Evolutionary conservation across 305 asterid genomes (phyloP), one percentile per base, ranked within the genome.

Genomic region (Fraxinus baroniana): DNA sequence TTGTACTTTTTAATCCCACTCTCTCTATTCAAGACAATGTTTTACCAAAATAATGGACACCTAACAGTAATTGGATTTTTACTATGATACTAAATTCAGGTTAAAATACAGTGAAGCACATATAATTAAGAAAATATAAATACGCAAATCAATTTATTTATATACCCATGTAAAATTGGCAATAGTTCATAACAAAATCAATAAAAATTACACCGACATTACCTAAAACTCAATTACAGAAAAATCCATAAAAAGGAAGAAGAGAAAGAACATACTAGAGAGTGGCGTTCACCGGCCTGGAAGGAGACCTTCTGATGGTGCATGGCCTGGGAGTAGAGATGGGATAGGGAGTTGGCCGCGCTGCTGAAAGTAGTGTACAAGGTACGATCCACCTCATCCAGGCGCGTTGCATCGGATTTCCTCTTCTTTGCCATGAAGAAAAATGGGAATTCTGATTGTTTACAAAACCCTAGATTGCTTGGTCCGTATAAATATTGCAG

Each of bases 211-310:
- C 32, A 20, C 30, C 13, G 30, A 22, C 71, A 20, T 20, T 20
- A 60, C 71, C 71, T 18, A 60, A 20, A 20, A 62, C 30, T 62
- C 30, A 3, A 62, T 62, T 62, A 62, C 71, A 62, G 71, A 62
- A 62, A 62, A 62, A 62, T 62, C 32, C 28, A 62, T 7, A 62
- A 62, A 20, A 20, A 7, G 2, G 28, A 60, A 60, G 24, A 62
- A 8, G 30, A 7, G 10, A 7, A 18, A 18, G 32, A 22, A 78
- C 76, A 60, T 78, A 91, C 95, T 91, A 91, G 75, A 28, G 91
- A 90, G 85, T 91, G 91, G 13, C 90, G 93, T 83, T 91, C 95
- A 44, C 93, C 93, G 86, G 91, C 89, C 77, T 90, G 92, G 81
- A 91, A 91, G 73, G 92, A 89, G 86, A 89, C 87, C 1, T 89